Base-by-base conservation (phyloP, 495 filamentous ascomycete species). In the Chaetomium fimeti region DNA sequence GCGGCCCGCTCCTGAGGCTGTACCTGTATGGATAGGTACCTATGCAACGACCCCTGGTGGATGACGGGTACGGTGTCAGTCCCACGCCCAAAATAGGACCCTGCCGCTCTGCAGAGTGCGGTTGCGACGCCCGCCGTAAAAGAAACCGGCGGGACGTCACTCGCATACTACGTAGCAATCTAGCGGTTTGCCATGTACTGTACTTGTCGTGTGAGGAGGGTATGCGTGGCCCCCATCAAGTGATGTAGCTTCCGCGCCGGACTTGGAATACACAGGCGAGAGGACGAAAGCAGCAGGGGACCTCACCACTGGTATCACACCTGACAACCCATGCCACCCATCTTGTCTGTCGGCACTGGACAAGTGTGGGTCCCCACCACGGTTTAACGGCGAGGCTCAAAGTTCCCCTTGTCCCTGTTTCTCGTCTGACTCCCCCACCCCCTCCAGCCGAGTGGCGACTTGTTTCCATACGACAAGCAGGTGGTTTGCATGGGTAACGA, bases 1-100 rank as follows among this genome's bases (percentile, higher is more conserved):
- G 18, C 9, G 27, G 32, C 32, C 53, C 53, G 13, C 53, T 20
- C 24, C 20, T 57, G 55, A 57, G 55, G 55, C 55, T 57, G 55
- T 56, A 40, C 51, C 13, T 43, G 40, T 43, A 43, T 18, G 4
- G 4, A 36, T 36, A n/a, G n/a, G 40, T 43, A 40, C 38, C 38
- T 13, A 24, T 27, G 12, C 53, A 40, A 32, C 32, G 20, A 54
- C 52, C 27, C 52, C 28, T 54, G 52, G 28, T 16, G 12, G 52
- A 16, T 27, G 48, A 24, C 27, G 51, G 51, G 51, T 53, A 53
- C 7, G 51, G 48, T 27, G 18, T 24, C 53, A 5, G 53, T 56
- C 32, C 53, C 53, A 40, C 32, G 20, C 53, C 53, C 29, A 56
- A 56, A 56, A 56, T 56, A 40, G n/a, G 3, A 16, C 6, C 20